These are phyloP conservation scores for Tolypocladium guangdongense DNA, from an alignment of 2,329 filamentous ascomycete genomes.

Conservation along the genomic window DNA sequence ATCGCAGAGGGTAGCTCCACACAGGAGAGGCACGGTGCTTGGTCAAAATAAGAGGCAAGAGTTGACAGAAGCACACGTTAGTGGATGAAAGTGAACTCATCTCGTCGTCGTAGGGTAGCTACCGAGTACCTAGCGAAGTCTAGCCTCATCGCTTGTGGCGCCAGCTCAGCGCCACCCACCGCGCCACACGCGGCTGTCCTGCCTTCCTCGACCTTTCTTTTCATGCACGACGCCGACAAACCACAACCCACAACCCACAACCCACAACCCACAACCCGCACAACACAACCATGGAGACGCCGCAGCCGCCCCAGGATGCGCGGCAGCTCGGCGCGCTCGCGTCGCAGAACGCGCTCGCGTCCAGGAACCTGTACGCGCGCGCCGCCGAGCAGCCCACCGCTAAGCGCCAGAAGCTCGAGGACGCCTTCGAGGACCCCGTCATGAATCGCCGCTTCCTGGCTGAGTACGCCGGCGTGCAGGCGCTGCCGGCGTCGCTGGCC, in stretches of 20 bases:
- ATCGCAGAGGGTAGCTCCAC: neutral
- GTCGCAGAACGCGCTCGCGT: slow-evolving; percentile 21
- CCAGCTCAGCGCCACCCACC: neutral
- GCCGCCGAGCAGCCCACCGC: slow-evolving; percentile 11
- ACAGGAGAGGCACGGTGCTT: neutral
- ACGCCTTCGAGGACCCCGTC: slow-evolving; percentile 20
- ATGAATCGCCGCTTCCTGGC: slow-evolving; percentile 43
- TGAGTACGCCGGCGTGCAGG: slow-evolving; percentile 71
- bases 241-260: slow-evolving; percentile 2
- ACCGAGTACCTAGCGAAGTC: neutral
- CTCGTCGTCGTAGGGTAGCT: neutral
- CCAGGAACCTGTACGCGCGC: slow-evolving; percentile 21
- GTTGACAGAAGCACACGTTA: neutral
- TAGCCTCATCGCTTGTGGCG: neutral
- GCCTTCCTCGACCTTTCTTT: slow-evolving; percentile 12
- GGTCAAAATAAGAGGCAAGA: neutral
- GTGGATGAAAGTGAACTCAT: neutral
- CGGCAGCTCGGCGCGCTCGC: slow-evolving; percentile 23
- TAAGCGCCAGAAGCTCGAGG: slow-evolving; percentile 29
- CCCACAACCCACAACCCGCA: neutral
- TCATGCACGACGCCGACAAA: slow-evolving; percentile 1
- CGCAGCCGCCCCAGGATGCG: slow-evolving; percentile 19
- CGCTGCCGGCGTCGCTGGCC: slow-evolving; percentile 66
- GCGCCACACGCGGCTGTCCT: slow-evolving; percentile 20
- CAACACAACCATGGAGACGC: slow-evolving; percentile 21